Evolutionary conservation across 768 basidiomycete genomes (phyloP).

Genomic region (Pisolithus tinctorius): DNA sequence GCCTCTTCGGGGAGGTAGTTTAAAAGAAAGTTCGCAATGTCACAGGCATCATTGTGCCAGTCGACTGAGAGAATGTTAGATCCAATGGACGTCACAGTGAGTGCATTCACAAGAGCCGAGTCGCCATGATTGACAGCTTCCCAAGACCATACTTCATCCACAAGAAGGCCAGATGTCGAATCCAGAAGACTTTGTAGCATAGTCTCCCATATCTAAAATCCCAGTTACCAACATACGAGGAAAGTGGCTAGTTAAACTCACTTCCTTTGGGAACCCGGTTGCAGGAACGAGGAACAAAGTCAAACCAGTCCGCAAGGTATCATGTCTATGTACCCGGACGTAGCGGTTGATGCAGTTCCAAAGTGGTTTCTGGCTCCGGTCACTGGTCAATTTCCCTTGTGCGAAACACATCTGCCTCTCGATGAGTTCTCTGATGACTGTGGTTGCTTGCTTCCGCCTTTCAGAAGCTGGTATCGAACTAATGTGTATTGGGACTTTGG

Average conservation of each 20-base stretch:
- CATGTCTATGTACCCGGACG: constrained; percentile 28
- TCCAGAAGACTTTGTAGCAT: not conserved
- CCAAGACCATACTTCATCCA: no score
- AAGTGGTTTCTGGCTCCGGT: no score
- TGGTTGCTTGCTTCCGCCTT: no score
- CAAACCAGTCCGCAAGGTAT: constrained; percentile 29
- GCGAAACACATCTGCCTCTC: no score
- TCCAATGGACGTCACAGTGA: not conserved
- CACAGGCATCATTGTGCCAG: constrained; percentile 67
- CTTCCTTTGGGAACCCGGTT: constrained; percentile 35
- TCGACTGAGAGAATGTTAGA: constrained; percentile 41
- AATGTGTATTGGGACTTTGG: no score
- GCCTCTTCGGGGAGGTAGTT: constrained; percentile 51
- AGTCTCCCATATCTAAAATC: constrained; percentile 44
- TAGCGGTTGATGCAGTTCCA: constrained; percentile 63
- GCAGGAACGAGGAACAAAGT: constrained; percentile 79
- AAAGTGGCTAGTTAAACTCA: constrained; percentile 82
- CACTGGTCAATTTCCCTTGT: no score
- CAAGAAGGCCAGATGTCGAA: no score
- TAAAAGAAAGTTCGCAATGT: no score
- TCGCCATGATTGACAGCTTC: no score
- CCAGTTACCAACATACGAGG: constrained; percentile 64
- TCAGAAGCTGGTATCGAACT: no score
- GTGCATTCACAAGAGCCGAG: not conserved
- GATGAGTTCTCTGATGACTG: no score